A percentile compares a stretch with the other conserved stretches of the same genome.
Evolutionary conservation across 2,329 filamentous ascomycete genomes (phyloP).

Genomic region (Boeremia exigua): DNA sequence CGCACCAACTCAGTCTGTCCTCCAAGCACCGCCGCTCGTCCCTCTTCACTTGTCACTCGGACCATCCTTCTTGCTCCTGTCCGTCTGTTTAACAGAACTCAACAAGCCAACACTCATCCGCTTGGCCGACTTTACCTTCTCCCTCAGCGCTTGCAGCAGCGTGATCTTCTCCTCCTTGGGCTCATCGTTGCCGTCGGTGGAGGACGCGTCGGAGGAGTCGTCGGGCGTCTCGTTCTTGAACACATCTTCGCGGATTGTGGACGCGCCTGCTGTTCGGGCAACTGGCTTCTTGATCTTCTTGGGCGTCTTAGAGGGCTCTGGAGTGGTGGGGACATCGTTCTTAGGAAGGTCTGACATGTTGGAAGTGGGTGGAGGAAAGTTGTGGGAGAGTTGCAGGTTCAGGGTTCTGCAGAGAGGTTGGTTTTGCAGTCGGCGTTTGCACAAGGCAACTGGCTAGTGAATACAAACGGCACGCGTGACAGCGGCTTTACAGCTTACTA

Average conservation of each 20-base stretch:
- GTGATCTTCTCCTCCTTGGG: background rate
- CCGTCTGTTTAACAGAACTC: background rate
- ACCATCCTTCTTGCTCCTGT: background rate
- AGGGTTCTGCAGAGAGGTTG: background rate
- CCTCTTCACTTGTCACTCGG: background rate
- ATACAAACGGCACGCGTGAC: background rate
- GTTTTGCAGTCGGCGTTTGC: background rate
- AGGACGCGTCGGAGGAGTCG: background rate
- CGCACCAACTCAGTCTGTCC: background rate
- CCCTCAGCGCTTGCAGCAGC: background rate
- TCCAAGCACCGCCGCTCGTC: background rate
- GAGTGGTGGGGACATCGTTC: background rate
- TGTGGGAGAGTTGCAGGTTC: background rate
- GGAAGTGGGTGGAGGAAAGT: background rate
- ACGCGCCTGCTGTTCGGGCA: constrained; percentile 1
- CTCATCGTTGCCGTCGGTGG: background rate
- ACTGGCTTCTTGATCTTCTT: background rate
- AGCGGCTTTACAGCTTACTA: background rate
- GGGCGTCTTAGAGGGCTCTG: background rate
- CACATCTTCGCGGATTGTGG: background rate
- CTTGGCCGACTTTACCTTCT: background rate
- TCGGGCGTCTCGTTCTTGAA: background rate
- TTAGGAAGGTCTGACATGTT: background rate
- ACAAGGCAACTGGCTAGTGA: background rate
- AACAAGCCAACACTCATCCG: background rate